Evolutionary conservation across 495 filamentous ascomycete genomes (phyloP).

Genomic region (Aspergillus homomorphus): DNA sequence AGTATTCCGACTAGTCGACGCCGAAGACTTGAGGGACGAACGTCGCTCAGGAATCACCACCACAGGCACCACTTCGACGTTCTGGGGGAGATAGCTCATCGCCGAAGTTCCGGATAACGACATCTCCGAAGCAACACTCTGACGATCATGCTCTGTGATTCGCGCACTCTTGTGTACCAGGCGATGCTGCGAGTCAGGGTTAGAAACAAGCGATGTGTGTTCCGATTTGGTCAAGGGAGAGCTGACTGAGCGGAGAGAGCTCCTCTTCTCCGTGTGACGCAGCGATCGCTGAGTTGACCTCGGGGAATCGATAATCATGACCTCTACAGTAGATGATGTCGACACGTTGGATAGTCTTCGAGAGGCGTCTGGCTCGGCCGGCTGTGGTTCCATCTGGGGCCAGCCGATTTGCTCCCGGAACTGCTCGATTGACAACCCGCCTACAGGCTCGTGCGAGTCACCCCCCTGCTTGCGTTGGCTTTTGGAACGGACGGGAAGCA

Average conservation of each 20-base stretch:
- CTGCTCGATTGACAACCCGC: slow-evolving; percentile 35
- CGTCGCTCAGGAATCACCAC: slow-evolving; percentile 68
- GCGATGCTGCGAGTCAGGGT: slow-evolving; percentile 43
- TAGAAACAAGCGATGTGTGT: slow-evolving; percentile 42
- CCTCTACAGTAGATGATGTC: slow-evolving; percentile 67
- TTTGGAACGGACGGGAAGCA: slow-evolving; percentile 30
- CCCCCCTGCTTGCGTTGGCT: slow-evolving; percentile 36
- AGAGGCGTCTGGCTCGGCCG: slow-evolving; percentile 36
- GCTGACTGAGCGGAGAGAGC: slow-evolving; percentile 52
- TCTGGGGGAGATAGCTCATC: slow-evolving; percentile 44
- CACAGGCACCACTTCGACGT: slow-evolving; percentile 61
- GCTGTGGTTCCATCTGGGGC: slow-evolving; percentile 31
- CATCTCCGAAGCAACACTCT: slow-evolving; percentile 57
- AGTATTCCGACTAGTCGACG: slow-evolving; percentile 34
- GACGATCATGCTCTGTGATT: slow-evolving; percentile 49
- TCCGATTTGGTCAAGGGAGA: slow-evolving; percentile 43
- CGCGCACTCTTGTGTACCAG: slow-evolving; percentile 44
- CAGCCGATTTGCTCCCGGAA: slow-evolving; percentile 44
- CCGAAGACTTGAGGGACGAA: slow-evolving; percentile 58
- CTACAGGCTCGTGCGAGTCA: slow-evolving; percentile 21
- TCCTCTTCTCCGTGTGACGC: slow-evolving; percentile 69
- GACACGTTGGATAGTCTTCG: slow-evolving; percentile 60
- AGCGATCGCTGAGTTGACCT: slow-evolving; percentile 51
- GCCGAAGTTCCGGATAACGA: slow-evolving; percentile 53
- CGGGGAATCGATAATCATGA: slow-evolving; percentile 62